Evolutionary conservation across 2,329 filamentous ascomycete species (phyloP), one percentile per base, ranked within the genome.

Genomic region (Sarocladium strictum): DNA sequence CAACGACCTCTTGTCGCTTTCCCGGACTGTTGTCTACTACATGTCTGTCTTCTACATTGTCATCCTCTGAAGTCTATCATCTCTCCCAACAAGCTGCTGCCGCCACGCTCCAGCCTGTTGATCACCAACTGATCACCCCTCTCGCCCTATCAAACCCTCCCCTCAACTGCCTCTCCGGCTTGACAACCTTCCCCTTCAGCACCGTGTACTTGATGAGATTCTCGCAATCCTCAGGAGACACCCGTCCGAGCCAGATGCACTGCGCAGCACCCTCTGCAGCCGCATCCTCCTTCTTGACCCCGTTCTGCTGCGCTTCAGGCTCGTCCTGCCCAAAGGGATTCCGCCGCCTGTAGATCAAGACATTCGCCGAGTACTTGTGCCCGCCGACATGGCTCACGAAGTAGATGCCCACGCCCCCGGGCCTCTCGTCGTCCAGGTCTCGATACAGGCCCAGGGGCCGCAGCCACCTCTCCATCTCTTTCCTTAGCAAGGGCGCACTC

Each of bases 361-460:
- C 84, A 64, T 99, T 99, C 26, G 94, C 94, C 47, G 86, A 85
- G 72, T 96, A 97, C 74, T 97, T 97, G 76, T 99, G 94, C 0
- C 94, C 94, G 26, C 94, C 94, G 2, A 97, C 91, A 66, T 99
- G 94, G 61, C 85, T 93, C 65, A 97, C 95, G 67, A 97, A 97
- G 73, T 96, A 96, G 60, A 99, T 89, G 0, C 90, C 93, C 5
- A 97, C 93, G 12, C 94, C 94, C 11, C 93, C 93, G 0, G 92
- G 90, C 56, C 94, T 76, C 68, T 91, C 85, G 67, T 99, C 94
- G 65, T 95, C 84, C 47, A 94, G 73, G 66, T 97, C 93, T 27
- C 94, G 85, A 69, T 87, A 92, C 19, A 99, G 73, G 0, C 91
- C 92, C 12, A 96, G 76, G 1, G 89, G 88, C 0, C 91, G 85